These are phyloP conservation scores for Phaeosphaeriaceae sp. DNA, from an alignment of 2,329 filamentous ascomycete genomes.

Conservation along the genomic window DNA sequence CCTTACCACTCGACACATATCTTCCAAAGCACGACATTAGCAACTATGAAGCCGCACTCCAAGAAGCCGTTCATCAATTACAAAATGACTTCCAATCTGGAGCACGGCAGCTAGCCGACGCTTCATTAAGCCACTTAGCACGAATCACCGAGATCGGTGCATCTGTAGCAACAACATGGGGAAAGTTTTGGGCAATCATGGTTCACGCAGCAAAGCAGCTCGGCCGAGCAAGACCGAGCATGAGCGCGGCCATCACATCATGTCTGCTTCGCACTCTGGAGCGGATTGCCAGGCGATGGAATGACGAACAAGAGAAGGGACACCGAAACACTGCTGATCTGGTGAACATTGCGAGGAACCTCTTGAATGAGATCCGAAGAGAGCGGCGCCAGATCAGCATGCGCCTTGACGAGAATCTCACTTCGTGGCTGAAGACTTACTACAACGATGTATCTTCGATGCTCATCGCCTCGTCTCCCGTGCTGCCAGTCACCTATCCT, in stretches of 20 bases:
- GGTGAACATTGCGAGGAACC: not conserved
- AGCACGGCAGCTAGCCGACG: slow-evolving; percentile 64
- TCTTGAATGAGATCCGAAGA: slow-evolving; percentile 8
- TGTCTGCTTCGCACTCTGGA: slow-evolving; percentile 57
- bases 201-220: slow-evolving; percentile 70
- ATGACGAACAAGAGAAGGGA: slow-evolving; percentile 7
- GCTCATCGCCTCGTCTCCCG: not conserved
- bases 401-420: slow-evolving; percentile 11
- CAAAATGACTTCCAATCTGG: slow-evolving; percentile 53
- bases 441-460: not conserved
- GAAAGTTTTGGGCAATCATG: slow-evolving; percentile 62
- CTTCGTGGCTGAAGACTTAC: slow-evolving; percentile 7
- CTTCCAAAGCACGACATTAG: slow-evolving; percentile 6
- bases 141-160: slow-evolving; percentile 49
- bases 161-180: slow-evolving; percentile 22
- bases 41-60: slow-evolving; percentile 10
- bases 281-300: slow-evolving; percentile 9
- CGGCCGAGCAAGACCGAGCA: slow-evolving; percentile 61
- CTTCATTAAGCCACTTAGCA: slow-evolving; percentile 59
- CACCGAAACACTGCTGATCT: slow-evolving; percentile 3
- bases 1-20: not conserved
- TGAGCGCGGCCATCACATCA: slow-evolving; percentile 63
- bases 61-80: slow-evolving; percentile 11
- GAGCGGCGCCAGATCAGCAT: slow-evolving; percentile 4
- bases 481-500: slow-evolving; percentile 1